These are phyloP conservation scores for Globisporangium solare DNA, from an alignment of 352 stramenopile species.

Conservation along the genomic window DNA sequence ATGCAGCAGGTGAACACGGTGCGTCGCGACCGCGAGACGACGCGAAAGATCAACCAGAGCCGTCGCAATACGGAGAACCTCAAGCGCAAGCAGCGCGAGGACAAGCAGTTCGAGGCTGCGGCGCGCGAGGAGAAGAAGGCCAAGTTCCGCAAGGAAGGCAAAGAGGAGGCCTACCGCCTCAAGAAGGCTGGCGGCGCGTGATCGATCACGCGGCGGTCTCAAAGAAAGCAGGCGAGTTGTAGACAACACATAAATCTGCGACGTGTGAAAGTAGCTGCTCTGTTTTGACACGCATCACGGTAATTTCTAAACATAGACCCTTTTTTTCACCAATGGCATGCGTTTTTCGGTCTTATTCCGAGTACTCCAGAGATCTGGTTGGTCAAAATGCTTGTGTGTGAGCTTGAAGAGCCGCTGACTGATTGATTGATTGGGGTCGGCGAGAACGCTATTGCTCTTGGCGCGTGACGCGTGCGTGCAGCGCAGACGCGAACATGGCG, in stretches of 20 bases:
- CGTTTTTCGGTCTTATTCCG: neutral
- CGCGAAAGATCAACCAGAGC: slow-evolving; percentile 90
- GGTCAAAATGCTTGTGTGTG: too few relatives aligned
- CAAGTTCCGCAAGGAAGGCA: slow-evolving; percentile 80
- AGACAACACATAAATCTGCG: slow-evolving; percentile 6
- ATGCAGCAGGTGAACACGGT: slow-evolving; percentile 97
- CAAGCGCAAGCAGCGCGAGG: slow-evolving; percentile 92
- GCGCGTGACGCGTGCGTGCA: too few relatives aligned
- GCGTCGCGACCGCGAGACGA: slow-evolving; percentile 94
- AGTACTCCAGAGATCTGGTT: too few relatives aligned
- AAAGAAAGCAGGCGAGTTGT: neutral
- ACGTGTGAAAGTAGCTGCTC: slow-evolving; percentile 4
- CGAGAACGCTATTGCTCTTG: too few relatives aligned
- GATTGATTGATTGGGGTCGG: too few relatives aligned
- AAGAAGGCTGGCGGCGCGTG: slow-evolving; percentile 35
- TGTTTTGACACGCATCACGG: slow-evolving; percentile 3
- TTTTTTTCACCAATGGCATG: neutral
- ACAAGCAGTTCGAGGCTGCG: slow-evolving; percentile 84
- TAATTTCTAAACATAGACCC: slow-evolving; percentile 6
- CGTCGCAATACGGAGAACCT: slow-evolving; percentile 79
- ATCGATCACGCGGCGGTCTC: neutral
- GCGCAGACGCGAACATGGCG: too few relatives aligned
- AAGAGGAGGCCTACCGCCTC: slow-evolving; percentile 54
- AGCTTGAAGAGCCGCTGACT: too few relatives aligned
- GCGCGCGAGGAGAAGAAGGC: slow-evolving; percentile 84